phyloP scores from a whole-genome alignment of 2,329 filamentous ascomycete species.

The Chaetomium globosum region DNA sequence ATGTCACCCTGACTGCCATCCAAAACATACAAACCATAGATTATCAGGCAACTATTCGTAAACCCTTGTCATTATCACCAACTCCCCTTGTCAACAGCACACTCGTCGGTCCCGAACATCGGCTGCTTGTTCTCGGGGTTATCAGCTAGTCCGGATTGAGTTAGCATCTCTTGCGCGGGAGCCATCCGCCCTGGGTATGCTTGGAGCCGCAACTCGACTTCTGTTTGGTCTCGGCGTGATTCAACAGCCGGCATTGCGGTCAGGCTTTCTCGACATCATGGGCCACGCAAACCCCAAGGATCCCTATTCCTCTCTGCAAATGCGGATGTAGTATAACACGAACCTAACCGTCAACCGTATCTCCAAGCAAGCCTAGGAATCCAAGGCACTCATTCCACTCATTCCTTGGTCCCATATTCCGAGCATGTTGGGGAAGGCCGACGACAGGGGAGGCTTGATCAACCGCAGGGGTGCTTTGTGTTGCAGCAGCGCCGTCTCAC shows the following conservation, averaged over 20 bases:
- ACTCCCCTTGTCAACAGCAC: neutral
- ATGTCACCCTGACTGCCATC: no score
- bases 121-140: neutral
- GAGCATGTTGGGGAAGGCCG: neutral
- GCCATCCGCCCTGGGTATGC: conserved; percentile 5
- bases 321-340: neutral
- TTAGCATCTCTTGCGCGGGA: conserved; percentile 16
- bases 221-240: neutral
- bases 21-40: no score
- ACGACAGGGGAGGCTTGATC: neutral
- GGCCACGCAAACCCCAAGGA: neutral
- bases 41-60: no score
- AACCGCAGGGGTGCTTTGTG: neutral
- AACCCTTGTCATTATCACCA: neutral
- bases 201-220: neutral
- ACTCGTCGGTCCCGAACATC: conserved; percentile 19
- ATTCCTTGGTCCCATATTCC: neutral
- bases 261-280: no score
- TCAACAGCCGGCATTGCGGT: no score
- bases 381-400: no score
- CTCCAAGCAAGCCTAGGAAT: neutral
- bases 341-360: neutral
- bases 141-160: neutral
- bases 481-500: conserved; percentile 3
- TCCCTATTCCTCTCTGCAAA: neutral